Evolutionary conservation across 495 filamentous ascomycete species (phyloP).

Genomic region (Tuber borchii): DNA sequence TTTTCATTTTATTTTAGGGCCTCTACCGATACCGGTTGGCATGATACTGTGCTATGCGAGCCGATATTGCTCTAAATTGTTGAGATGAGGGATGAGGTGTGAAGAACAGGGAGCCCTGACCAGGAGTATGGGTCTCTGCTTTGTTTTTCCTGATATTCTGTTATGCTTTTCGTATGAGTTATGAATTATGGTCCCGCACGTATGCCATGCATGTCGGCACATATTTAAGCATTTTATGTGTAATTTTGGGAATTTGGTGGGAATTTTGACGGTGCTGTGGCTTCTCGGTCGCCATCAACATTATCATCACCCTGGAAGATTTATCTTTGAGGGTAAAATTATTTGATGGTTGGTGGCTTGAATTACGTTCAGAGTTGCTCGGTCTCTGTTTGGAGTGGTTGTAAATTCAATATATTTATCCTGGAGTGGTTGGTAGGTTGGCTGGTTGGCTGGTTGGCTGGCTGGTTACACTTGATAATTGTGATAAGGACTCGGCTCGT

Average conservation of each 20-base stretch:
- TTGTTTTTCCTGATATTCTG: not conserved
- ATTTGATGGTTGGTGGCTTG: not conserved
- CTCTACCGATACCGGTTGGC: not conserved
- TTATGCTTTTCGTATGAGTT: not conserved
- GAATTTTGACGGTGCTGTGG: not conserved
- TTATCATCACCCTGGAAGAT: not conserved
- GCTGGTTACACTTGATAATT: not conserved
- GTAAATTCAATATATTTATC: not conserved
- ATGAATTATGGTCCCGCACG: not conserved
- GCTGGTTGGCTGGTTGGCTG: not conserved
- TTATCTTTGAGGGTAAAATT: not conserved
- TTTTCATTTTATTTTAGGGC: not conserved
- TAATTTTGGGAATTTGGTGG: not conserved
- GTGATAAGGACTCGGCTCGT: slow-evolving; percentile 22
- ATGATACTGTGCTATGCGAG: not conserved
- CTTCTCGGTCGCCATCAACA: not conserved
- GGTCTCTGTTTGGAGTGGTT: not conserved
- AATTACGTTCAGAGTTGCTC: slow-evolving; percentile 3
- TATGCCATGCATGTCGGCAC: not conserved
- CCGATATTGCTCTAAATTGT: not conserved
- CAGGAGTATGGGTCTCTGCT: not conserved
- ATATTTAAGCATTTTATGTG: slow-evolving; percentile 4
- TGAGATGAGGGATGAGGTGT: not conserved
- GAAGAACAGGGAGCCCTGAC: not conserved
- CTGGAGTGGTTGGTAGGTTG: not conserved